Base-by-base conservation (phyloP, 306 rosid genomes). In the Fagus sylvatica region DNA sequence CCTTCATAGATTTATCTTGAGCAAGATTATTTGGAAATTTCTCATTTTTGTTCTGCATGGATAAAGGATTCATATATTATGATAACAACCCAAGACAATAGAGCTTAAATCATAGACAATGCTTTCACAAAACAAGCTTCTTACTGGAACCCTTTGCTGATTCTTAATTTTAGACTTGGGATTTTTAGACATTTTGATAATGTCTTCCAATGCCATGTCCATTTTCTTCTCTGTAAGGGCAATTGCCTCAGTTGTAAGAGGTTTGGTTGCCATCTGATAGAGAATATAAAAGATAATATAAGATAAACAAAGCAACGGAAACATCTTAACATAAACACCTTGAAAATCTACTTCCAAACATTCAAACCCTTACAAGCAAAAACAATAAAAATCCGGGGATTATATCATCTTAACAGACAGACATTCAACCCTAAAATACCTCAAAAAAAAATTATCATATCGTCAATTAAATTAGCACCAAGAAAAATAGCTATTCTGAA, bases 181-280 rank as follows among this genome's bases (percentile, higher is more conserved):
- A 69, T 40, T 88, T 72, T 93, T 96, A 4, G 96, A 76, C 96
- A 96, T 86, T 74, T 91, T 89, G 78, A 96, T 96, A 16, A 96
- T 96, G 51, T 89, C 98, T 61, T 96, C 99, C 79, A 96, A 66
- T 7, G 96, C 77, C 99, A 96, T 96, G 84, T 91, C 96, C 98
- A 96, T 90, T 87, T 96, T 96, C 94, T 96, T 93, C 90, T 93
- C 99, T 4, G 99, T 93, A 36, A 93, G 87, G 9, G 98, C 99
- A 81, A 96, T 88, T 1, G 95, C 86, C 79, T 90, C 86, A 0
- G 89, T 86, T 32, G 91, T 84, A 72, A 88, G 90, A 40, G 98
- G 97, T 80, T 93, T 93, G 5, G 93, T 74, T 56, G 85, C 94
- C 99, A 96, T 96, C 94, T 91, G 81, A 32, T 1, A 75, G 36